phyloP scores from a whole-genome alignment of 257 asterid species.

The Penstemon davidsonii region DNA sequence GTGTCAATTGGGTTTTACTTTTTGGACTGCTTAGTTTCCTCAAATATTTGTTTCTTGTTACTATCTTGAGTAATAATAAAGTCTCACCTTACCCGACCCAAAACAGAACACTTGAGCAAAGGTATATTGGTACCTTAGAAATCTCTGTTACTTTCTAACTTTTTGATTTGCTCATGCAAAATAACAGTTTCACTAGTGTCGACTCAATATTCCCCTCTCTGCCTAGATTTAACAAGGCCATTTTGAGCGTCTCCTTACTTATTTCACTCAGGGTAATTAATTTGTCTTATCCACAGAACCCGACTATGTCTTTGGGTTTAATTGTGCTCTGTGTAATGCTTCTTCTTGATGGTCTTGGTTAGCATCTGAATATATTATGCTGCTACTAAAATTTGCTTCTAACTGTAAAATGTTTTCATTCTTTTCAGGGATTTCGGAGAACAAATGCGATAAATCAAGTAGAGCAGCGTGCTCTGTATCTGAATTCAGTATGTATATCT shows the following conservation, averaged over 20 bases:
- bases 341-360: neutral
- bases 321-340: neutral
- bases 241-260: conserved; percentile 9
- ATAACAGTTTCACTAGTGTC: neutral
- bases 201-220: neutral
- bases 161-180: neutral
- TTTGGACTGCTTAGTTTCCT: neutral
- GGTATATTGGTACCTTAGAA: neutral
- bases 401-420: conserved; percentile 22
- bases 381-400: conserved; percentile 18
- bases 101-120: neutral
- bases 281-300: conserved; percentile 1
- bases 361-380: conserved; percentile 12
- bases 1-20: neutral
- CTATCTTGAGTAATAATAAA: neutral
- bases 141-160: neutral
- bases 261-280: conserved; percentile 4
- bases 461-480: conserved; percentile 81
- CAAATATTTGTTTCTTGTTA: neutral
- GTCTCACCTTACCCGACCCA: neutral
- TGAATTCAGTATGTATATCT: conserved; percentile 61
- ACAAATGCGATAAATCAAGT: conserved; percentile 45
- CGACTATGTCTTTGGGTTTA: conserved; percentile 8
- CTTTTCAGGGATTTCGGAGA: conserved; percentile 74
- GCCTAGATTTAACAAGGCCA: neutral